Evolutionary conservation across 2,329 filamentous ascomycete species (phyloP), one percentile per base, ranked within the genome.

Genomic region (Exophiala xenobiotica): DNA sequence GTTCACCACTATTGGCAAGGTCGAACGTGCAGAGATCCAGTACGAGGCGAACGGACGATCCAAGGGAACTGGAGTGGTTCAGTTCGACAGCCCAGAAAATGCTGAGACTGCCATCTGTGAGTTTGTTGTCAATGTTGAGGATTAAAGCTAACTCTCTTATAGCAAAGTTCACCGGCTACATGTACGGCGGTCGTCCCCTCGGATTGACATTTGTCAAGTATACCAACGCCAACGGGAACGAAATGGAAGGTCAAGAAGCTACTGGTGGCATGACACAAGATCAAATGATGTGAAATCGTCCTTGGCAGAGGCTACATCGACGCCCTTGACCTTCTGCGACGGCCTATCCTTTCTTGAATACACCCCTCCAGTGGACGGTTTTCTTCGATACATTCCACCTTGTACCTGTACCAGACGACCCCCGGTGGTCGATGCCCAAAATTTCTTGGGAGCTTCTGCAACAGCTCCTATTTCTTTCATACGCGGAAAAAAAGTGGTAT

Each of bases 11-110:
- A 99, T 99, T 65, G 93, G 93, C 59, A 96, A 96, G 70, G 93
- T 99, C 53, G 90, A 96, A 65, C 90, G 93, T 64, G 93, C 93
- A n/a, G 93, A 99, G 74, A 97, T 99, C 51, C 93, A 99, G 72
- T 97, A 99, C 67, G 93, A 99, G 70, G 87, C 89, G 3, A 97
- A 95, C 65, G 93, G 93, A 39, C 88, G 93, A 63, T 99, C 93
- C 54, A 87, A 90, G 59, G 93, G 93, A 59, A 93, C 88, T 53
- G 93, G 93, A 67, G 93, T 99, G n/a, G 93, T 99, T 49, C 86
- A 93, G 57, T 97, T 99, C 68, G 89, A 95, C 66, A 81, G 74
- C 47, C 74, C 82, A 12, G 85, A 91, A 6, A 95, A 90, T 57
- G 90, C 93, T 1, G 90, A 96, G 64, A 96, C 90, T 18, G 87